Evolutionary conservation across 202 grass and related monocot genomes (phyloP), one percentile per base, ranked within the genome.

Genomic region (Setaria viridis): DNA sequence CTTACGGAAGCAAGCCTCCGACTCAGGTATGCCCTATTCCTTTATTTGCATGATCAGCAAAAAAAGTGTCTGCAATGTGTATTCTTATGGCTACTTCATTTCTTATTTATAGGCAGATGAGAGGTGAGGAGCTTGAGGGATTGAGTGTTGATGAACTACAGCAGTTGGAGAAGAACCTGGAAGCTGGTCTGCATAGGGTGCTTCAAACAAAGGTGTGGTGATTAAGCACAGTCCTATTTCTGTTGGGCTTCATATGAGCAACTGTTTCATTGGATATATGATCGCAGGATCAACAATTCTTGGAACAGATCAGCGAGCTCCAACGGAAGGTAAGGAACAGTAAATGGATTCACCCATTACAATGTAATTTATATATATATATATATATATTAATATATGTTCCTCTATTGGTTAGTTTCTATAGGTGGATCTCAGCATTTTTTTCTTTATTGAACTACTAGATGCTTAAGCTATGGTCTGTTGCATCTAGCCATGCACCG

Each of bases 91-190:
- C 72, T 57, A 10, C 8, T 56, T 68, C 58, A 43, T 76, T 34
- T 21, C 16, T 68, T 83, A 62, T 70, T 72, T 82, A 53, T 58
- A 98, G 95, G 81, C 95, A 95, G 79, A 98, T 98, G 95, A 93
- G 93, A 90, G 95, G 95, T 33, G 95, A 98, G 91, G 95, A 90
- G 74, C 95, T 98, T 57, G 95, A 98, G 76, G 89, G 83, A 33
- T 89, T 95, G 49, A 93, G 74, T 76, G 46, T 98, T 37, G 93
- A 98, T 76, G 93, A 95, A 85, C 91, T 98, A 35, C 89, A 92
- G 78, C 86, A 76, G 82, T 64, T 98, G 58, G 95, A 98, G 74
- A 98, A 90, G 84, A 93, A 84, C 13, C 86, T 98, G n/a, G 95
- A 98, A 93, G 20, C 81, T 62, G 95, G 95, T 87, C 85, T 98